Evolutionary conservation across 768 basidiomycete genomes (phyloP), one percentile per base, ranked within the genome.

Genomic region (Lentinula aciculospora): DNA sequence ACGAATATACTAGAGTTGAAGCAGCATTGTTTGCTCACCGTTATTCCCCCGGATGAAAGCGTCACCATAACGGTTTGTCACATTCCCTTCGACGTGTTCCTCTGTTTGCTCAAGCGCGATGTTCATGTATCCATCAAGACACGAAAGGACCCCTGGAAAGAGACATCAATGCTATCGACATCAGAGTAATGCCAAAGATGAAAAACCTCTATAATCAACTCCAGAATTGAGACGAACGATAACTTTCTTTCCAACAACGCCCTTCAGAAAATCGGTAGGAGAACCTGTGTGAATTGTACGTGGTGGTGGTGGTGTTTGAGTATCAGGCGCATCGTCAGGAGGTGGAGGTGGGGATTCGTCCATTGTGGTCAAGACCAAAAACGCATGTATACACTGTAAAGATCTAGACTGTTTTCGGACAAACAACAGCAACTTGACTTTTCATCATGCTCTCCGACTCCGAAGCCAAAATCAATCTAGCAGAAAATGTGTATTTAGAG

Each of bases 51-150:
- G 77, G 60, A 99, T 91, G 72, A 98, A 99, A 25, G 94, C 89
- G 71, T 99, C 95, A 1, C 96, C 94, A 65, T 96, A 98, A 59
- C 79, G 81, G 67, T 95, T 96, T 32, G 91, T 95, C 48, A 90
- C 80, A n/a, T 72, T 65, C 3, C 94, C 94, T 61, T 90, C 87
- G 9, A 95, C 92, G 70, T 94, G 85, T 72, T 99, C 97, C 72
- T 97, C 94, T 3, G 95, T 97, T 70, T 97, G 92, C 72, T 99
- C 97, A 34, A 98, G 74, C 13, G 94, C 97, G 50, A 98, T 96
- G 73, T 98, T 98, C 97, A 99, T 98, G 72, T 97, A 98, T 0
- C 95, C 95, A 71, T 98, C 97, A 23, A 98, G 80, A 67, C 97
- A 98, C 3, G 94, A 95, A 13, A 99, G 74, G 3, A 94, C 80